A percentile compares a stretch with the other conserved stretches of the same genome.
Conservation (phyloP, 192 early-diverging fungal genomes). For the Pilobolus umbonatus region DNA sequence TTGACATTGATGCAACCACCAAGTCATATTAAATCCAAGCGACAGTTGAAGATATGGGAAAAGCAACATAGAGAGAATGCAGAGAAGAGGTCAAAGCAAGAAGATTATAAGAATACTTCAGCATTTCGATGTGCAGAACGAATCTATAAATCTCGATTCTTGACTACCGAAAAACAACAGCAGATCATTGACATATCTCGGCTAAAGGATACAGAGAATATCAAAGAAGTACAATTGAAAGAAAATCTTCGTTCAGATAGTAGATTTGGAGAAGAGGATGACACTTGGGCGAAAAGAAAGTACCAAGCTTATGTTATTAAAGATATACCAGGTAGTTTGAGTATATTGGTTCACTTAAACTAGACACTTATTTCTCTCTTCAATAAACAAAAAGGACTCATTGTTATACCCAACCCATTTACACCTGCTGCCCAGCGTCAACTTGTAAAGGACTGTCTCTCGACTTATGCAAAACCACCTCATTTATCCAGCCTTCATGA, state of each 20-base stretch:
- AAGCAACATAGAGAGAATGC: slow-evolving; percentile 15
- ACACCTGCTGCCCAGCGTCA: slow-evolving; percentile 60
- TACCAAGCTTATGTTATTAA: no score
- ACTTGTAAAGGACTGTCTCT: slow-evolving; percentile 66
- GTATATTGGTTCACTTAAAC: background rate
- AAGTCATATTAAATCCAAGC: background rate
- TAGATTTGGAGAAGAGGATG: no score
- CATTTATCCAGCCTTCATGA: slow-evolving; percentile 86
- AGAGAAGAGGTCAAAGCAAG: background rate
- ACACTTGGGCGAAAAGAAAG: no score
- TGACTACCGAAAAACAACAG: background rate
- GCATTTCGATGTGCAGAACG: slow-evolving; percentile 1
- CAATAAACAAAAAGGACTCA: no score
- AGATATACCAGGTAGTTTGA: background rate
- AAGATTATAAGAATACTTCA: background rate
- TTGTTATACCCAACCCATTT: slow-evolving; percentile 76
- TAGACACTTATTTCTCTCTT: no score
- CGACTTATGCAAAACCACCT: slow-evolving; percentile 68
- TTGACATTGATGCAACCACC: no score
- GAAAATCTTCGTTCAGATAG: no score
- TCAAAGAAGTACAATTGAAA: no score
- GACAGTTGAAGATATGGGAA: slow-evolving; percentile 9
- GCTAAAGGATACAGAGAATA: no score
- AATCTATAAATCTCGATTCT: background rate
- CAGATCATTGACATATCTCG: no score